Base-by-base conservation (phyloP, 2,329 filamentous ascomycete species). In the Samsoniella hepiali region DNA sequence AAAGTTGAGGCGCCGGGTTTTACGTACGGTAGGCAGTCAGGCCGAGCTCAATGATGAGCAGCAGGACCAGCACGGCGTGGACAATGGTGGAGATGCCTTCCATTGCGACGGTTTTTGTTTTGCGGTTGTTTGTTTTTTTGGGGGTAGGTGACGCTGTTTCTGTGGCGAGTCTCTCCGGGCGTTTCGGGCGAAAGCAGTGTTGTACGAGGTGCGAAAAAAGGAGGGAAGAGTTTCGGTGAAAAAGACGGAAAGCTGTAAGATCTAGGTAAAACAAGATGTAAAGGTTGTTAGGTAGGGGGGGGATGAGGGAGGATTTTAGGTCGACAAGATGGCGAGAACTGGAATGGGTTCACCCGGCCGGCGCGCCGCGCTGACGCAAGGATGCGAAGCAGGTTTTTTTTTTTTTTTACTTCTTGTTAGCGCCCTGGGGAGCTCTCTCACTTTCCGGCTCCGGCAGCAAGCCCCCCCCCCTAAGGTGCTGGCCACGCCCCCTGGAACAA, bases 11-110 rank as follows among this genome's bases (percentile, higher is more conserved):
- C 42, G 44, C 31, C 45, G 27, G 6, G 9, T 13, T 36, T 54
- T 31, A 70, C 83, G 34, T 80, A 93, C 91, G 80, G 72, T 93
- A 93, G 59, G 83, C 88, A 55, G 86, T 88, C 42, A 96, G 76
- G 29, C 89, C 91, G 10, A 96, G 84, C 69, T 93, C 86, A 67
- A 93, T 86, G 66, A 95, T 79, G 42, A 88, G 82, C 69, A 96
- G 84, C 47, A 91, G 68, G 11, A 81, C 83, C 70, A 94, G 88
- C 57, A 85, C 78, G 64, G 84, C 81, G 72, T 92, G 90, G 47
- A 61, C 79, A 47, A 88, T 84, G 68, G 86, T 79, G 45, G 86
- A 78, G 71, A 86, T 82, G 71, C 84, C 74, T 36, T 77, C 76
- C 84, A 87, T 85, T 57, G 67, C 75, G 72, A 59, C 57, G 60